Conservation (phyloP, 148 eudicot genomes). For the Selenicereus undatus region DNA sequence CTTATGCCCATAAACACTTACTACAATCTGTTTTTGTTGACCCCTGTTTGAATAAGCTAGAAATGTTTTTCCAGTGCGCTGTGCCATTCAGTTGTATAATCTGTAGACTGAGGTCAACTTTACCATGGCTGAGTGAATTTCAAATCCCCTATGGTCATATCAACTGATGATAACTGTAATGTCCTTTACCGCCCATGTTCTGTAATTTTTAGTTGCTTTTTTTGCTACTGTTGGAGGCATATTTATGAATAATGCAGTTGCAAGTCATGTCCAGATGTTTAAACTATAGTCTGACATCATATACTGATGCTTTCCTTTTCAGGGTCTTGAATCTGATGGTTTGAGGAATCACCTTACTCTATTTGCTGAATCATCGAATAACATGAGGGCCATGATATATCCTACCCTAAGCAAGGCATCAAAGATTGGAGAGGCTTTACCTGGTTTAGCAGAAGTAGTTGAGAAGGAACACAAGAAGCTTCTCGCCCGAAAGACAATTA, state of each 20-base stretch:
- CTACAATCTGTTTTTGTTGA: too few species aligned
- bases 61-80: too few species aligned
- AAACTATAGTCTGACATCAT: too few species aligned
- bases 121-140: not conserved
- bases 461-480: conserved; percentile 88
- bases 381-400: conserved; percentile 66
- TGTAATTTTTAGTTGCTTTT: too few species aligned
- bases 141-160: not conserved
- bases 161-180: not conserved
- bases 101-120: not conserved
- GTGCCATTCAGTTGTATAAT: not conserved
- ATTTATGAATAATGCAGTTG: not conserved
- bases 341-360: conserved; percentile 57
- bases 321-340: conserved; percentile 76
- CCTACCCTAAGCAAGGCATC: conserved; percentile 45
- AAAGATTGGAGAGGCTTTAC: conserved; percentile 57
- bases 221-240: too few species aligned
- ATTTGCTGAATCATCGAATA: conserved; percentile 70
- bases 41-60: too few species aligned
- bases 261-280: not conserved
- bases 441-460: conserved; percentile 73
- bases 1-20: too few species aligned
- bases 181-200: too few species aligned
- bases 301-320: conserved; percentile 21
- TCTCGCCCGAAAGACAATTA: conserved; percentile 87